Conservation (phyloP, 1,284 basidiomycete genomes). For the Jaminaea rosea region DNA sequence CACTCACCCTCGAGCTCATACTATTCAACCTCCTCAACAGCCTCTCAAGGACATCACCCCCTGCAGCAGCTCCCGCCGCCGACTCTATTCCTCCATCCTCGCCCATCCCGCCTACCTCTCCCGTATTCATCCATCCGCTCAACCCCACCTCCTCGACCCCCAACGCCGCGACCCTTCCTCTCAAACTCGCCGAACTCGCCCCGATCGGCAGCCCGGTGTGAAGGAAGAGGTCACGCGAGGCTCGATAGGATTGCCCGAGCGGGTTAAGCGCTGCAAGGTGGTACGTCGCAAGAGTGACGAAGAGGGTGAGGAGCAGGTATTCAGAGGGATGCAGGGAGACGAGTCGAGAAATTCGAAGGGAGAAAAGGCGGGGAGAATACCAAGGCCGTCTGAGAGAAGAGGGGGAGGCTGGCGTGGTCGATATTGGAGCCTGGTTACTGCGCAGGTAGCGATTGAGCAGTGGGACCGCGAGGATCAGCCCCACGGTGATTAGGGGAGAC, state of each 20-base stretch:
- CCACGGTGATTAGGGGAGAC: background rate
- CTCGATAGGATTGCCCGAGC: background rate
- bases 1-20: background rate
- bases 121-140: too few relatives aligned
- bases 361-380: too few relatives aligned
- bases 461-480: background rate
- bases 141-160: background rate
- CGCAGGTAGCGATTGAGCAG: background rate
- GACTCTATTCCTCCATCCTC: too few relatives aligned
- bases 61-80: background rate
- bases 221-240: background rate
- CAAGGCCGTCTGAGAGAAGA: too few relatives aligned
- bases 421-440: background rate
- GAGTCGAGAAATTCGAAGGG: too few relatives aligned
- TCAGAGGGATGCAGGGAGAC: too few relatives aligned
- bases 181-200: background rate
- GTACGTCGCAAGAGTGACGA: background rate
- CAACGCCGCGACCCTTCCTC: background rate
- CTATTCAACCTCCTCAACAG: background rate
- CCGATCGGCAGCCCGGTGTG: background rate
- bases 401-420: background rate
- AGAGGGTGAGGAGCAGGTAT: background rate
- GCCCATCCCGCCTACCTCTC: too few relatives aligned
- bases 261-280: background rate
- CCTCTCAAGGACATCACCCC: background rate